These are phyloP conservation scores for Coprinellus aureogranulatus DNA, from an alignment of 768 basidiomycete genomes.

Conservation along the genomic window DNA sequence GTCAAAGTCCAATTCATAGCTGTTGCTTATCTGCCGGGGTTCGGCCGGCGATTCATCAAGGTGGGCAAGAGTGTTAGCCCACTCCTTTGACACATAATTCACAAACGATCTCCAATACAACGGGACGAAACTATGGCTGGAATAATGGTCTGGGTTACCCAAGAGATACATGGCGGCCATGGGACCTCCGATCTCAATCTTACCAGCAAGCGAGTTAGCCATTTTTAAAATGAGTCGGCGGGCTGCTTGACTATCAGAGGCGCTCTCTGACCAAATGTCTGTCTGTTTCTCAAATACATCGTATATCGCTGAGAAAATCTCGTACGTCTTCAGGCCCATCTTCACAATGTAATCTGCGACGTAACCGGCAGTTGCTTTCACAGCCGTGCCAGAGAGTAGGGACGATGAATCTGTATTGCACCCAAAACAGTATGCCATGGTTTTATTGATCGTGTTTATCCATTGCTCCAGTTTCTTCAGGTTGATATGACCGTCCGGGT, in stretches of 20 bases:
- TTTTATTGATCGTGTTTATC: conserved; percentile 28
- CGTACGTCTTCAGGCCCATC: conserved; percentile 26
- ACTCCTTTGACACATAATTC: not conserved
- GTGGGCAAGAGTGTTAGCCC: not conserved
- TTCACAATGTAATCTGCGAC: conserved; percentile 32
- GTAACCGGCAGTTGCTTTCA: conserved; percentile 32
- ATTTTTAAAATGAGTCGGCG: not conserved
- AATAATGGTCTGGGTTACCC: not conserved
- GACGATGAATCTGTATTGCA: conserved; percentile 33
- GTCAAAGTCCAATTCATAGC: too few relatives aligned
- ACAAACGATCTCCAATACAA: conserved; percentile 3
- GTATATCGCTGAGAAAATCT: conserved; percentile 17
- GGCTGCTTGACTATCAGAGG: not conserved
- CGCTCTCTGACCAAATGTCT: not conserved
- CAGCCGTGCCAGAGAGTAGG: conserved; percentile 33
- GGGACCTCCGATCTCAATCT: not conserved
- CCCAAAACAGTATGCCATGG: conserved; percentile 22
- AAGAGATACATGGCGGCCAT: not conserved
- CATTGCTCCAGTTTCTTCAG: conserved; percentile 28
- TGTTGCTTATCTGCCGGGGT: too few relatives aligned
- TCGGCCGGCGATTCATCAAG: not conserved
- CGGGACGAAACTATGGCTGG: not conserved
- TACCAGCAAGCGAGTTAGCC: not conserved
- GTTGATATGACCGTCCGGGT: conserved; percentile 19
- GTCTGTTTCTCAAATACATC: conserved; percentile 15